Conservation (phyloP, 768 basidiomycete genomes). For the Cystobasidium onofrii region DNA sequence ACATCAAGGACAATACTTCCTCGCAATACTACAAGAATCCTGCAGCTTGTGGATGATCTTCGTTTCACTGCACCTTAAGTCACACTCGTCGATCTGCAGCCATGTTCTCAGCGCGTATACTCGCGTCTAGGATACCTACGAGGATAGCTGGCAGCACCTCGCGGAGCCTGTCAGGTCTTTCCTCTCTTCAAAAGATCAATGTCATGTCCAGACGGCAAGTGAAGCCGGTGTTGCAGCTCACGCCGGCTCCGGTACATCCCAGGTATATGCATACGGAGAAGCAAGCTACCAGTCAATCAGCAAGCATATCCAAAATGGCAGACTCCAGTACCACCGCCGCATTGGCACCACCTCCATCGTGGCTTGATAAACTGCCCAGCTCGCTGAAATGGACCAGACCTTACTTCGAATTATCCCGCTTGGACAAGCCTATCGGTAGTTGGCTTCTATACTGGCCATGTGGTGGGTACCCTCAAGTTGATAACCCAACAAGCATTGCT, state of each 20-base stretch:
- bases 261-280: not conserved
- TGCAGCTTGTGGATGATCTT: not conserved
- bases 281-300: not conserved
- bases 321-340: not conserved
- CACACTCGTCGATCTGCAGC: not conserved
- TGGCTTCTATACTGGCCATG: conserved; percentile 88
- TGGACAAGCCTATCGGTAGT: conserved; percentile 95
- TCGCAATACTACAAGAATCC: not conserved
- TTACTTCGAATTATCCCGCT: conserved; percentile 74
- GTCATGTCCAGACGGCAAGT: not conserved
- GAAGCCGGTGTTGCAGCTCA: not conserved
- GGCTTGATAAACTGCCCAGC: conserved; percentile 19
- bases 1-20: too few species aligned
- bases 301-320: not conserved
- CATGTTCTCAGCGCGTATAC: conserved; percentile 1
- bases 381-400: conserved; percentile 48
- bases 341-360: conserved; percentile 15
- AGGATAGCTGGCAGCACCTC: not conserved
- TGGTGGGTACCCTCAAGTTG: conserved; percentile 55
- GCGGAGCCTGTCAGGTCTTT: not conserved
- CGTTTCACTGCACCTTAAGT: not conserved
- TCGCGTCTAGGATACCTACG: not conserved
- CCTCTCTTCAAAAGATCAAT: not conserved
- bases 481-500: not conserved
- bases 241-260: not conserved